Percentiles rank a stretch among this genome's conserved stretches.
These are phyloP conservation scores for Eutypa lata DNA, from an alignment of 2,329 filamentous ascomycete species.

Conservation along the genomic window DNA sequence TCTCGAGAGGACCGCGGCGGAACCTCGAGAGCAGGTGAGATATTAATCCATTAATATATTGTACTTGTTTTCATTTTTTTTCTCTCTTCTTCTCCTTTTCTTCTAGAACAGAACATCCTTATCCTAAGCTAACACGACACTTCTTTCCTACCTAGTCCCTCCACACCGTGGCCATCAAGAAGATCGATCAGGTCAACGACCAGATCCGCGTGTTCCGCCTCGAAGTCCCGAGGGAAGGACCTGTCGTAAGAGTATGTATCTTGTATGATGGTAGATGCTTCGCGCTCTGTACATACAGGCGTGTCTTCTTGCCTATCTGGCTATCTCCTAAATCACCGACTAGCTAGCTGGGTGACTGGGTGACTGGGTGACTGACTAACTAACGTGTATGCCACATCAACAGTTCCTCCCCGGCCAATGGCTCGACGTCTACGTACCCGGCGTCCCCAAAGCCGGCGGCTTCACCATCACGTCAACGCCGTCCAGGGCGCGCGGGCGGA, in stretches of 20 bases:
- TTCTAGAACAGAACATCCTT: neutral
- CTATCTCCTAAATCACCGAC: too few relatives aligned
- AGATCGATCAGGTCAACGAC: conserved; percentile 63
- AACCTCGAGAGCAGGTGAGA: conserved; percentile 63
- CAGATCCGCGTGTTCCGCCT: conserved; percentile 68
- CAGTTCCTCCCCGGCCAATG: conserved; percentile 83
- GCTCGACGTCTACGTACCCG: conserved; percentile 78
- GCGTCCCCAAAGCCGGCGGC: conserved; percentile 68
- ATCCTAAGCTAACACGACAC: neutral
- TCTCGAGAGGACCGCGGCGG: conserved; percentile 68
- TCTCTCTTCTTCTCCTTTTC: neutral
- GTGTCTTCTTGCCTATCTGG: too few relatives aligned
- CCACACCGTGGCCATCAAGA: conserved; percentile 58
- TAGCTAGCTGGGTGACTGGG: too few relatives aligned
- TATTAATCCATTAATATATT: too few relatives aligned
- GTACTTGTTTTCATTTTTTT: neutral
- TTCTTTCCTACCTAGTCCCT: conserved; percentile 41
- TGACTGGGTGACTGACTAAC: conserved; percentile 14
- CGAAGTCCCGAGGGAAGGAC: conserved; percentile 45
- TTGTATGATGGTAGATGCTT: neutral
- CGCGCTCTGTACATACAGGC: neutral
- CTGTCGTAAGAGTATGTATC: conserved; percentile 43
- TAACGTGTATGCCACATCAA: conserved; percentile 26
- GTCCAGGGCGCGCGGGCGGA: conserved; percentile 39
- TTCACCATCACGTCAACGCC: conserved; percentile 86